A percentile compares a stretch with the other conserved stretches of the same genome.
Evolutionary conservation across 345 rosid genomes (phyloP).

Genomic region (Populus simonii): DNA sequence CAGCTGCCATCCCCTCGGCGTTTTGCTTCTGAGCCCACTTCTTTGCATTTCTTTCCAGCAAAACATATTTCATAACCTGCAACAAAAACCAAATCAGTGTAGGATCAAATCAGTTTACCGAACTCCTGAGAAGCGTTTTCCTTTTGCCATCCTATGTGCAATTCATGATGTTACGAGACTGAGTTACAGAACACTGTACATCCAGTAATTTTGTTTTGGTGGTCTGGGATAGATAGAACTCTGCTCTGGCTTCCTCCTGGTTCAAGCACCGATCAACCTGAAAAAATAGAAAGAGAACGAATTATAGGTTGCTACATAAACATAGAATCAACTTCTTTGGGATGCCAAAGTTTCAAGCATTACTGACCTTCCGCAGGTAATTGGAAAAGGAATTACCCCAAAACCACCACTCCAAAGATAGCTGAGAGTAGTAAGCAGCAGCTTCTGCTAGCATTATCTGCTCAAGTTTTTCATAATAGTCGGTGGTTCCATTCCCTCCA

Average conservation of each 20-base stretch:
- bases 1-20: neutral
- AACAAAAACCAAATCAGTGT: neutral
- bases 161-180: neutral
- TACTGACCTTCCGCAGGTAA: conserved; percentile 9
- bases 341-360: neutral
- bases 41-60: conserved; percentile 9
- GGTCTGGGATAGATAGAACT: neutral
- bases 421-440: conserved; percentile 17
- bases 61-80: conserved; percentile 13
- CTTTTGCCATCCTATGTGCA: too few species aligned
- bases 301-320: neutral
- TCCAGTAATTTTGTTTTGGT: conserved; percentile 4
- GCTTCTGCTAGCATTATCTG: conserved; percentile 13
- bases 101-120: neutral
- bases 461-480: conserved; percentile 16
- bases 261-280: conserved; percentile 21
- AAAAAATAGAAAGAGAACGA: neutral
- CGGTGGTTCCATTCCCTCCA: neutral
- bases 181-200: neutral
- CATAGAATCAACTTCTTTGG: neutral
- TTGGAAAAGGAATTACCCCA: conserved; percentile 1
- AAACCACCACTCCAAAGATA: conserved; percentile 13
- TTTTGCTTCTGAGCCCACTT: conserved; percentile 2
- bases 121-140: too few species aligned
- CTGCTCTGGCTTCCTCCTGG: conserved; percentile 14